These are phyloP conservation scores for Brassica hybrid DNA, from an alignment of 441 rosid species.

Conservation along the genomic window DNA sequence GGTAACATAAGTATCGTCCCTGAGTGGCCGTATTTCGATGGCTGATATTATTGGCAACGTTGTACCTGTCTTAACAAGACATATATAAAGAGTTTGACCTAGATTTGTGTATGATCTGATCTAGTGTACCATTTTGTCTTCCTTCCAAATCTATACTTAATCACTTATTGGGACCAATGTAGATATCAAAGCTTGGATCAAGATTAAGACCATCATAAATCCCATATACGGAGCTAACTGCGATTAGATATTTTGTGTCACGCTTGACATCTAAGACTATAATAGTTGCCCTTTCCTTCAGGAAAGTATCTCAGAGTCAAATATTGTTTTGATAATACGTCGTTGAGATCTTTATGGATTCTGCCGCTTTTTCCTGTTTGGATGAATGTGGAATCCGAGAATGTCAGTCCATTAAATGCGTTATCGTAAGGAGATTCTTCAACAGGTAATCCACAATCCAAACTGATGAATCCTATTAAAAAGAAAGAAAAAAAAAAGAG, in stretches of 20 bases:
- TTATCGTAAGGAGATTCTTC: constrained; percentile 29
- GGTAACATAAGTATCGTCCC: constrained; percentile 39
- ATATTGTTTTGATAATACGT: not conserved
- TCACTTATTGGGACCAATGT: constrained; percentile 49
- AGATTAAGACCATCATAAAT: constrained; percentile 44
- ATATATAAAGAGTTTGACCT: constrained; percentile 36
- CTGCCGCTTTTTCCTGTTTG: constrained; percentile 12
- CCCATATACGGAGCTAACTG: constrained; percentile 45
- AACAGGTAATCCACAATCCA: constrained; percentile 34
- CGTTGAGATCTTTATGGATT: not conserved
- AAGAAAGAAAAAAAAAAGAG: too few relatives aligned
- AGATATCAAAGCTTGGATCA: constrained; percentile 47
- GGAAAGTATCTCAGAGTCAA: constrained; percentile 45
- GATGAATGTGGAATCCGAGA: constrained; percentile 26
- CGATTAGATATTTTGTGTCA: constrained; percentile 33
- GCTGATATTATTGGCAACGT: constrained; percentile 55
- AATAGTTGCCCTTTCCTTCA: constrained; percentile 49
- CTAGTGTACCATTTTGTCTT: not conserved
- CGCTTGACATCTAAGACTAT: constrained; percentile 36
- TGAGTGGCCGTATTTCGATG: constrained; percentile 49
- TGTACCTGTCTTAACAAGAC: constrained; percentile 42
- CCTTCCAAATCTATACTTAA: constrained; percentile 22
- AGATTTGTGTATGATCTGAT: constrained; percentile 44
- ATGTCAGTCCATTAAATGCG: not conserved
- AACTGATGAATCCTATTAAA: constrained; percentile 37